A percentile compares a stretch with the other conserved stretches of the same genome.
Evolutionary conservation across 1,284 basidiomycete species (phyloP).

Genomic region (Apiotrichum brassicae): DNA sequence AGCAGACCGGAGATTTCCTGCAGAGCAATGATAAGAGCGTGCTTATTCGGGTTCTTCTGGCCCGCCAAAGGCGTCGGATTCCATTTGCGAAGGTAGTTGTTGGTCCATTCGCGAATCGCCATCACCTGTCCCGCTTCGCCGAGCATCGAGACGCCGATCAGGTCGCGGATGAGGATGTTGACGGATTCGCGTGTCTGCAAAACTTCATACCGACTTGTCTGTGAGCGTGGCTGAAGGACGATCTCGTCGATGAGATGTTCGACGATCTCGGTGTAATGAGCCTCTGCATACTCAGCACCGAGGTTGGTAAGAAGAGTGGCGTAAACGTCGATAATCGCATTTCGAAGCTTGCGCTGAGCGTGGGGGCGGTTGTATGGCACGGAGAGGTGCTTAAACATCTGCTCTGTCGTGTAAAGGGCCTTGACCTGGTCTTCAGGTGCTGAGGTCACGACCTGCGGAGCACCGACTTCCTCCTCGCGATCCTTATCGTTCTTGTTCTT

Average conservation of each 20-base stretch:
- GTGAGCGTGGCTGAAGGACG: constrained; percentile 54
- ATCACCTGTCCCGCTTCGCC: constrained; percentile 88
- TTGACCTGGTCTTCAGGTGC: constrained; percentile 58
- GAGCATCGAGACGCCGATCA: constrained; percentile 80
- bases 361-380: constrained; percentile 69
- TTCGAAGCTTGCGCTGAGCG: constrained; percentile 62
- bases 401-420: constrained; percentile 64
- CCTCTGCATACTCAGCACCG: constrained; percentile 71
- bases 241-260: constrained; percentile 74
- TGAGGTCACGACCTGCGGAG: constrained; percentile 50
- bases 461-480: constrained; percentile 56
- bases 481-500: constrained; percentile 58
- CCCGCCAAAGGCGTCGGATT: constrained; percentile 79
- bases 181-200: constrained; percentile 68
- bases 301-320: constrained; percentile 68
- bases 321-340: constrained; percentile 87
- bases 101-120: constrained; percentile 80
- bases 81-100: constrained; percentile 79
- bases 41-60: constrained; percentile 62
- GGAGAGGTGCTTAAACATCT: constrained; percentile 78
- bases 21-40: constrained; percentile 68
- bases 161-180: constrained; percentile 69
- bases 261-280: constrained; percentile 72
- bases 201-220: constrained; percentile 62
- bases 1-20: constrained; percentile 79